Percentiles rank a stretch among this genome's conserved stretches.
These are phyloP conservation scores for Chrysosporium queenslandicum DNA, from an alignment of 2,329 filamentous ascomycete genomes.

Conservation along the genomic window DNA sequence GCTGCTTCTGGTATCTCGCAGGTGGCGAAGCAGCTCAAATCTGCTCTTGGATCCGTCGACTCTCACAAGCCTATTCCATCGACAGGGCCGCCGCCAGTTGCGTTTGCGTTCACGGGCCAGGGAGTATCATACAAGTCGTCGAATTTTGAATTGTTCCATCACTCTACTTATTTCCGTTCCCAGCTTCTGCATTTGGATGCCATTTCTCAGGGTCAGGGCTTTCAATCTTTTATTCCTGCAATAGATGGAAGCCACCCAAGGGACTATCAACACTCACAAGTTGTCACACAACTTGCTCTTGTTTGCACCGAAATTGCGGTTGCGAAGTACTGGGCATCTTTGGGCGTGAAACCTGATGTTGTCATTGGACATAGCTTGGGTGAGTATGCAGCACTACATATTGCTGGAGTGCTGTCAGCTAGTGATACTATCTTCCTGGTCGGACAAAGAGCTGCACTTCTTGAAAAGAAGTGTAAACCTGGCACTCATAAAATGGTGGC, in stretches of 20 bases:
- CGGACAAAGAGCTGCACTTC: constrained; percentile 54
- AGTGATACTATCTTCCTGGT: constrained; percentile 52
- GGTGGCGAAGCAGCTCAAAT: constrained; percentile 15
- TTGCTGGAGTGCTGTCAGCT: constrained; percentile 29
- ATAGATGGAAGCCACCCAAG: constrained; percentile 20
- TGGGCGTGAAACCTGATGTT: constrained; percentile 23
- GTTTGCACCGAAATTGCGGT: constrained; percentile 37
- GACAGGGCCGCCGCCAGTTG: constrained; percentile 21
- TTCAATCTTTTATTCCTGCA: constrained; percentile 24
- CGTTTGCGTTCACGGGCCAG: constrained; percentile 34
- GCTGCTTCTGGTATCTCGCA: constrained; percentile 17
- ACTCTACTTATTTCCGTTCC: constrained; percentile 24
- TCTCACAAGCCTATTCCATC: neutral
- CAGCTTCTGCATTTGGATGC: constrained; percentile 26
- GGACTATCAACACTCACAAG: constrained; percentile 19
- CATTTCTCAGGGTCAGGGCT: constrained; percentile 24
- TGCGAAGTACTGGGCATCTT: constrained; percentile 25
- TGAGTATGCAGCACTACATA: constrained; percentile 32
- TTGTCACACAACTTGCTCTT: constrained; percentile 33
- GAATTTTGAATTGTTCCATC: constrained; percentile 26
- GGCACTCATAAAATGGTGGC: constrained; percentile 59
- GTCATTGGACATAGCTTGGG: constrained; percentile 31
- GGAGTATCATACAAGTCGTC: constrained; percentile 25
- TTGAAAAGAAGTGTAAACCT: constrained; percentile 54
- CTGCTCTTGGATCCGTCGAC: neutral